These are phyloP conservation scores for Erodium trifolium DNA, from an alignment of 441 rosid genomes.

Conservation along the genomic window DNA sequence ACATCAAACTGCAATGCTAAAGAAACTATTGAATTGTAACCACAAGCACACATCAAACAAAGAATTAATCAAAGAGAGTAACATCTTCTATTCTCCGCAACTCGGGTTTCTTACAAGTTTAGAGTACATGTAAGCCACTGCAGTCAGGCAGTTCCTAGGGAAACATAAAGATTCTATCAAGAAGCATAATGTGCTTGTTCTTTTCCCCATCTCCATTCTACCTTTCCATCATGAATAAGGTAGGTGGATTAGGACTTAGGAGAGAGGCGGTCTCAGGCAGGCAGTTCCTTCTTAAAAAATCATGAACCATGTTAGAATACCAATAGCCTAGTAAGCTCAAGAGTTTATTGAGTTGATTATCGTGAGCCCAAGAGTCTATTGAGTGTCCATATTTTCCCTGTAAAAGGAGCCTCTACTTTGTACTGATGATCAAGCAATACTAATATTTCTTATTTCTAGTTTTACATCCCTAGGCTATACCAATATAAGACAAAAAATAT, in stretches of 20 bases:
- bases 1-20: neutral
- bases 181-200: neutral
- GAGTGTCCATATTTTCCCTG: too few species aligned
- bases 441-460: too few species aligned
- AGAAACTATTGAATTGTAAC: neutral
- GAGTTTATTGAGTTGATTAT: too few species aligned
- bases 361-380: too few species aligned
- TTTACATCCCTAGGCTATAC: too few species aligned
- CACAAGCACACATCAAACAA: neutral
- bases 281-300: neutral
- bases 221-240: neutral
- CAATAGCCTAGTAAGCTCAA: too few species aligned
- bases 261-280: neutral
- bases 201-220: constrained; percentile 1
- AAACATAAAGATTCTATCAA: neutral
- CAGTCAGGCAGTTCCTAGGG: neutral
- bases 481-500: too few species aligned
- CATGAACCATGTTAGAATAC: neutral
- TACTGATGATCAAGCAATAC: too few species aligned
- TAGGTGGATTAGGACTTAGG: neutral
- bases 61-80: neutral
- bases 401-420: too few species aligned
- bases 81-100: too few species aligned
- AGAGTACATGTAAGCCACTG: neutral
- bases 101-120: neutral